Evolutionary conservation across 2,329 filamentous ascomycete genomes (phyloP), one percentile per base, ranked within the genome.

Genomic region (Curvularia hawaiiensis): DNA sequence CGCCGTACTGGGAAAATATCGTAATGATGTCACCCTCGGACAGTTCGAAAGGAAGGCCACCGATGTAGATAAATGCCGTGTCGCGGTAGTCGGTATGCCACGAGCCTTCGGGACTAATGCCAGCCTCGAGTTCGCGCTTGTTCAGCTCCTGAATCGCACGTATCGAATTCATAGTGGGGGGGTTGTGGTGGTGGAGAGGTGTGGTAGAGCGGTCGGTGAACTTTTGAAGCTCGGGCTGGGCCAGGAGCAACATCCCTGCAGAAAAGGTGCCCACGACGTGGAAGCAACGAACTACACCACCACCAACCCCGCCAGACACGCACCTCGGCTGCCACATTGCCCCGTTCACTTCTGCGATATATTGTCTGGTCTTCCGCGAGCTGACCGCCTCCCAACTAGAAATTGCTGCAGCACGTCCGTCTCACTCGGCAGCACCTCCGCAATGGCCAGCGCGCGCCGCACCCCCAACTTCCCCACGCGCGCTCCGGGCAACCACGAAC

Each of bases 61-160:
- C 96, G 67, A 99, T 93, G 82, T 97, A 97, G 74, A 99, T 82
- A 77, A 94, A 99, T 58, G 95, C 96, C 2, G 95, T 98, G 80
- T 96, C 95, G 79, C 92, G 91, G 79, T 98, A 99, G 81, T 99
- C 96, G 75, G 90, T 89, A 76, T 98, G 94, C 94, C 94, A 98
- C 56, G 94, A 97, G 62, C 90, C 94, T 78, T 92, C 88, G 41
- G 93, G 89, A 2, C 89, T 84, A 66, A 92, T 93, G 69, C 89
- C 91, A 75, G 92, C 88, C 77, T 97, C 93, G 61, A 99, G 90
- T 79, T 99, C 95, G 67, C 88, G 89, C 80, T 95, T 92, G 77
- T 99, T 99, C 58, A 99, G 89, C 75, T 89, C 88, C 76, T 96
- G 91, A 60, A 97, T 95, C 57, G 92, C 89, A 68, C 92, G 90